Evolutionary conservation across 768 basidiomycete species (phyloP).

Genomic region (Suillus subaureus): DNA sequence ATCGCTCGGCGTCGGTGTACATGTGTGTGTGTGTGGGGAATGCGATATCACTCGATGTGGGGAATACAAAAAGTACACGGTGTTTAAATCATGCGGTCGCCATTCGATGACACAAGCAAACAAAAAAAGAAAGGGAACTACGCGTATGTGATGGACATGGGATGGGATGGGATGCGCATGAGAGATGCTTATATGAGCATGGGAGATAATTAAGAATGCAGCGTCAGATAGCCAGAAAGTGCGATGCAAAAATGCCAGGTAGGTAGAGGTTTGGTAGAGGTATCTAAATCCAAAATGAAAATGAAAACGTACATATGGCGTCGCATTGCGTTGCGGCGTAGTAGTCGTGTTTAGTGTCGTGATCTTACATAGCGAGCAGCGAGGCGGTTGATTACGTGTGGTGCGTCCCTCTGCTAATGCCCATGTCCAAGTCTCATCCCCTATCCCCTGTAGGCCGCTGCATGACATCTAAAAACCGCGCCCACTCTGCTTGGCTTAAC

Average conservation of each 20-base stretch:
- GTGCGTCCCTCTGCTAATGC: not conserved
- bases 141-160: not conserved
- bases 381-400: not conserved
- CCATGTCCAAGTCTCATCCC: conserved; percentile 3
- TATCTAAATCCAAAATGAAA: conserved; percentile 5
- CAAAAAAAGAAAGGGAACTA: not conserved
- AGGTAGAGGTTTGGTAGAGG: not conserved
- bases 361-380: not conserved
- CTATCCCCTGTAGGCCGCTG: conserved; percentile 44
- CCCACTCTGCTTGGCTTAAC: conserved; percentile 79
- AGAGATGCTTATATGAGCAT: conserved; percentile 6
- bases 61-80: conserved; percentile 1
- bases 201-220: conserved; percentile 14
- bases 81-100: not conserved
- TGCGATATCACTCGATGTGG: not conserved
- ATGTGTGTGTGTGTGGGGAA: conserved; percentile 2
- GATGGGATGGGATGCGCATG: not conserved
- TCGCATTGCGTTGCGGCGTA: not conserved
- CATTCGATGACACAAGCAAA: not conserved
- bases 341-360: not conserved
- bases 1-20: not conserved
- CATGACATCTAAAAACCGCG: conserved; percentile 64
- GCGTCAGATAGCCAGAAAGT: conserved; percentile 9
- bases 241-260: conserved; percentile 5
- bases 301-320: not conserved